Percentiles rank a stretch among this genome's conserved stretches.
phyloP scores from a whole-genome alignment of 148 eudicot species.

The Dianthus caryophyllus region DNA sequence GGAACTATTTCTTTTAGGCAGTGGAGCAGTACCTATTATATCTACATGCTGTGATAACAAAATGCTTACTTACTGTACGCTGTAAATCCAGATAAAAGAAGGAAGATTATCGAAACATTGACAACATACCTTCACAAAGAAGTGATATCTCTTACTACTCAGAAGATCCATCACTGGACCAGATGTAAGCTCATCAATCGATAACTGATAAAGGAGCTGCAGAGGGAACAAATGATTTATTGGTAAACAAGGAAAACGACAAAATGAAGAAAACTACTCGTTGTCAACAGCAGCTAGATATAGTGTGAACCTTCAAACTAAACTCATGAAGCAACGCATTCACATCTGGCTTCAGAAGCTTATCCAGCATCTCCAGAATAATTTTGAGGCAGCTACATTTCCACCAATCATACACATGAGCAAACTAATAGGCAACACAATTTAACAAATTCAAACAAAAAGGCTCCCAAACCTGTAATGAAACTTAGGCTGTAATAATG shows the following conservation, averaged over 20 bases:
- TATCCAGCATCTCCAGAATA: conserved; percentile 86
- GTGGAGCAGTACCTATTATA: conserved; percentile 68
- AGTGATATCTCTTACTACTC: conserved; percentile 70
- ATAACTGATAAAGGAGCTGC: conserved; percentile 89
- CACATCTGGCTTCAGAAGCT: conserved; percentile 63
- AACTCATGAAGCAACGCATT: conserved; percentile 94
- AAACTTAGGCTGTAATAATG: conserved; percentile 80
- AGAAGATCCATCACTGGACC: conserved; percentile 82
- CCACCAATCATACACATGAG: conserved; percentile 8
- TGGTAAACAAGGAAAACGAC: conserved; percentile 6
- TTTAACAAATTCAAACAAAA: background rate
- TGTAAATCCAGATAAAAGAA: background rate
- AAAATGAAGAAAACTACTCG: background rate
- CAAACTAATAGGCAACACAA: background rate
- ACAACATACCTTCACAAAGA: conserved; percentile 71
- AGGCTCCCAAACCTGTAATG: conserved; percentile 64
- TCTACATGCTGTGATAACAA: conserved; percentile 67
- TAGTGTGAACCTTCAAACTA: conserved; percentile 76
- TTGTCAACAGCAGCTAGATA: background rate
- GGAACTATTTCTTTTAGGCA: conserved; percentile 69
- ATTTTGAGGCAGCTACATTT: conserved; percentile 84
- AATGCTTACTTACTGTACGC: conserved; percentile 8
- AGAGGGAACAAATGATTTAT: conserved; percentile 16
- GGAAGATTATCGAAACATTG: background rate
- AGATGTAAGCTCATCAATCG: conserved; percentile 80